Base-by-base conservation (phyloP, 2,329 filamentous ascomycete species). In the Ceratocystiopsis sp. region DNA sequence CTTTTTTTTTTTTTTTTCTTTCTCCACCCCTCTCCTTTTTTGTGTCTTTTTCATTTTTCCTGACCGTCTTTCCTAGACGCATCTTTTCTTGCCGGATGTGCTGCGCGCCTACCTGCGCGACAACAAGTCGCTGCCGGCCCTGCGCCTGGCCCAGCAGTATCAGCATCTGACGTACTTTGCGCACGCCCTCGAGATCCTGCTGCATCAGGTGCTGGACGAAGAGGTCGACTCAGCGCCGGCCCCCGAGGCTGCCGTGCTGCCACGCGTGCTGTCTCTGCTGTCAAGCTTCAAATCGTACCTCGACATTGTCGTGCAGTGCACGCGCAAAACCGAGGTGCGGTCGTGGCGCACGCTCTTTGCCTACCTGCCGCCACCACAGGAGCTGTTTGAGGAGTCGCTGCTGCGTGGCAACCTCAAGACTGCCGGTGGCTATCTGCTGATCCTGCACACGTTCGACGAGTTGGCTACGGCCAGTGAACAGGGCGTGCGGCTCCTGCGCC, bases 291-390 rank as follows among this genome's bases (percentile, higher is more conserved):
- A 78, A 44, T 76, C 85, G 45, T 98, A 95, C 55, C 76, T 96
- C 15, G 89, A 96, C 54, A 91, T 96, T 45, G 80, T 98, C 19
- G 81, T 98, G 17, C 91, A 93, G 61, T 98, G 91, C 61, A 95
- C 91, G 2, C 80, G 91, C 43, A 98, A 98, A 61, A 98, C 91
- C 0, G 91, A 98, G 57, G 78, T 94, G 9, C 78, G 89, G 35
- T 93, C 85, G 44, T 98, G 91, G 91, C 78, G 82, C 46, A 95
- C 91, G 1, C 68, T 98, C 1, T 98, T 98, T 59, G 77, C 79
- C 5, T 86, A 95, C 54, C 69, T 98, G 1, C 91, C 91, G 1
- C 84, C 89, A 1, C 84, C 89, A 4, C 80, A 86, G 53, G 83
- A 91, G 51, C 71, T 98, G 0, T 98, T 98, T 53, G 89, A 98